Evolutionary conservation across 495 filamentous ascomycete species (phyloP), one percentile per base, ranked within the genome.

Genomic region (Aspergillus campestris): DNA sequence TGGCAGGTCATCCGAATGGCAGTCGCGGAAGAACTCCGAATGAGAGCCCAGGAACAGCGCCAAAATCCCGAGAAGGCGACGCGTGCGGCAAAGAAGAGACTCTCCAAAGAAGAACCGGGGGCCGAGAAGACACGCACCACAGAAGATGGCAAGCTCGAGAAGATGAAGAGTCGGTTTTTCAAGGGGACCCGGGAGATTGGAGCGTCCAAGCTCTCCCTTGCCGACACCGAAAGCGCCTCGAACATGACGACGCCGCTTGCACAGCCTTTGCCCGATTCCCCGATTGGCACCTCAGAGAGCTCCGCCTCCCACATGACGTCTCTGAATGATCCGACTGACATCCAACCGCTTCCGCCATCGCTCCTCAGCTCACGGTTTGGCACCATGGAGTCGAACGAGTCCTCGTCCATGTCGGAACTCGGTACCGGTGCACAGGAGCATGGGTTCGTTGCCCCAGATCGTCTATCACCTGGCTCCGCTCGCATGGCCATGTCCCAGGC

Each of bases 171-270:
- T 30, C 63, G 65, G n/a, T 38, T 71, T 37, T 69, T 71, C 50
- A 71, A 71, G 51, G 64, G 62, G 0, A 62, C 72, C 14, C 65
- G 70, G 49, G 66, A 73, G 14, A 57, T 57, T 15, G 69, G 63
- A 48, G 56, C 56, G 7, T 50, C 58, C 11, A 64, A 43, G 50
- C 50, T 50, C 42, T 51, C 58, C 3, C 52, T 69, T 7, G 47
- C 60, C 32, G 82, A 86, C 45, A 62, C 75, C 10, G 83, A 87
- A 40, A 85, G 77, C 60, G 81, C 80, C 33, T 92, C 87, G 1
- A 88, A 84, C 47, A 77, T 87, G 56, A 76, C 83, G 9, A 94
- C 88, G 0, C 88, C 88, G 1, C 69, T 91, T 34, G 87, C 80
- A 5, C 75, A 79, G 18, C 86, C 87, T 5, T 64, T 84, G 32